These are phyloP conservation scores for Carex sylvatica DNA, from an alignment of 202 grass and related monocot genomes.

Conservation along the genomic window DNA sequence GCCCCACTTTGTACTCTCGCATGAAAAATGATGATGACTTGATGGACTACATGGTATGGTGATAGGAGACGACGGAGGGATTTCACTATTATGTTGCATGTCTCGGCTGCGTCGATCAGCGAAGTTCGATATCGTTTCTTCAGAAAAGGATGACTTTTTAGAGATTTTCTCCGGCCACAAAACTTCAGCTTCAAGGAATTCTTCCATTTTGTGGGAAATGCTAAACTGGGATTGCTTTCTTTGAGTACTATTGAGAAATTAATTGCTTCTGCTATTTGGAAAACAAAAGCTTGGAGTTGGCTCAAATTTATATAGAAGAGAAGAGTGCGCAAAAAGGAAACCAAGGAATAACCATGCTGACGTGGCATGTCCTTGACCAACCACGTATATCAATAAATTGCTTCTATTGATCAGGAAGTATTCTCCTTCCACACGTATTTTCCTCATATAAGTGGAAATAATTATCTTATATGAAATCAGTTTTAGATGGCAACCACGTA, in stretches of 20 bases:
- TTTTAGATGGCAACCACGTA: background rate
- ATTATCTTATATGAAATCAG: background rate
- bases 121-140: background rate
- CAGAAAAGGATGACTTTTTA: background rate
- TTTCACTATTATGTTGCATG: background rate
- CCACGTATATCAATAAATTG: background rate
- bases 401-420: background rate
- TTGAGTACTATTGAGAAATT: background rate
- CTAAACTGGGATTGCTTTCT: background rate
- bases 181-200: background rate
- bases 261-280: constrained; percentile 7
- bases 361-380: background rate
- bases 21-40: background rate
- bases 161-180: background rate
- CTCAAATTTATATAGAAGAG: background rate
- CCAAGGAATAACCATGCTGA: background rate
- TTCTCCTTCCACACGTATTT: background rate
- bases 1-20: background rate
- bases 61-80: background rate
- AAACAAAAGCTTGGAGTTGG: background rate
- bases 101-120: background rate
- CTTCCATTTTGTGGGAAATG: background rate
- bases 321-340: background rate
- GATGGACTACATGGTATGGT: background rate
- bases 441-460: background rate